These are phyloP conservation scores for Moelleriella libera DNA, from an alignment of 2,329 filamentous ascomycete genomes.

Conservation along the genomic window DNA sequence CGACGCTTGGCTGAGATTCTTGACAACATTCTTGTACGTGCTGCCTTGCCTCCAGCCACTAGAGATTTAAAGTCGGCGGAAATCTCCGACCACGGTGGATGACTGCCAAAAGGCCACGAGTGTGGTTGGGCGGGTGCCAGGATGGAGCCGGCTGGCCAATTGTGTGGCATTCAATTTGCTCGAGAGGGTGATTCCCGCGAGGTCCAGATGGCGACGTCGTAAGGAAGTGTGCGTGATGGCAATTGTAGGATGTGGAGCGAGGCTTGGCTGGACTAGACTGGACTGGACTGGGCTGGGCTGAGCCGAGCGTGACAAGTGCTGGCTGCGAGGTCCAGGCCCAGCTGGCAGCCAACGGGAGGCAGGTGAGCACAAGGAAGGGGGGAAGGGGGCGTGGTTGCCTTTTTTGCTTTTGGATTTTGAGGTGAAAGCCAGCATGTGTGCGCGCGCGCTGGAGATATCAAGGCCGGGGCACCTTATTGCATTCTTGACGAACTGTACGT, in stretches of 20 bases:
- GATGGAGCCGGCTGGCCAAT: background rate
- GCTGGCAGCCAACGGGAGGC: background rate
- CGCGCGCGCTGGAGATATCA: too few species aligned
- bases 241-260: background rate
- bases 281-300: background rate
- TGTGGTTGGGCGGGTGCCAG: background rate
- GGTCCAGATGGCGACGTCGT: background rate
- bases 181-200: background rate
- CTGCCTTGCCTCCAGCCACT: too few species aligned
- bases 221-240: too few species aligned
- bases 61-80: constrained; percentile 1
- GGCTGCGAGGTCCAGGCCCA: background rate
- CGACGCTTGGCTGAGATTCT: too few species aligned
- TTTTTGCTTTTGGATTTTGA: background rate
- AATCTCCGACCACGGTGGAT: constrained; percentile 2
- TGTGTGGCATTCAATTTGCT: background rate
- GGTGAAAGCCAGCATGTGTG: too few species aligned
- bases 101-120: background rate
- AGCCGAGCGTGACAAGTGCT: too few species aligned
- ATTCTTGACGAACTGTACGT: too few species aligned
- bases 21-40: too few species aligned
- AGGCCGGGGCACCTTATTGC: too few species aligned
- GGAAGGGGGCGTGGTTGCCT: background rate
- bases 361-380: background rate
- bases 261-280: background rate